These are phyloP conservation scores for Oldenlandia corymbosa DNA, from an alignment of 257 asterid genomes.

Conservation along the genomic window DNA sequence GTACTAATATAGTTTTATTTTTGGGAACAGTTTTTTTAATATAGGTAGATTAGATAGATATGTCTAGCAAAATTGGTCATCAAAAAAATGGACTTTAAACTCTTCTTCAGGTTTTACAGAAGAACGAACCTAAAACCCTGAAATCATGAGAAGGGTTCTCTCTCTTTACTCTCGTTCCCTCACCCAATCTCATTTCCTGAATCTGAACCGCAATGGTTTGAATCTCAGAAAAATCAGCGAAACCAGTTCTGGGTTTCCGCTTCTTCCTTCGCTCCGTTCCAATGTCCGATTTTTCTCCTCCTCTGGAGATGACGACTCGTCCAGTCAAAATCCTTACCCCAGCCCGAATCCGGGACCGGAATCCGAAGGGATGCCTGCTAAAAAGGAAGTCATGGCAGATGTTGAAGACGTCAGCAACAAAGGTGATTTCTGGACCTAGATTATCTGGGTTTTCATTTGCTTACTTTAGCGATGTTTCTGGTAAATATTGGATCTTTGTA, in stretches of 20 bases:
- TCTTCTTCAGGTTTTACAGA: no score
- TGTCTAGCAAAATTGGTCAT: no score
- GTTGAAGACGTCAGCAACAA: constrained; percentile 50
- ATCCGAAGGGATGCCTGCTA: constrained; percentile 15
- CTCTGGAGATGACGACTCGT: constrained; percentile 40
- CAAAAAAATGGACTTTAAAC: no score
- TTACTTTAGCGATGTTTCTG: background rate
- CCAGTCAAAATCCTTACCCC: constrained; percentile 15
- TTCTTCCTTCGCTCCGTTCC: constrained; percentile 21
- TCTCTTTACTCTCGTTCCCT: constrained; percentile 40
- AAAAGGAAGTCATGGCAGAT: constrained; percentile 22
- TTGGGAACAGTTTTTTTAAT: no score
- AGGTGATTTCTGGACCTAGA: constrained; percentile 32
- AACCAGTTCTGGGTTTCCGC: constrained; percentile 16
- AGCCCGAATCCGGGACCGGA: constrained; percentile 25
- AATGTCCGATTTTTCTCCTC: constrained; percentile 48
- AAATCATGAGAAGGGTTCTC: constrained; percentile 57
- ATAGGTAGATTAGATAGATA: no score
- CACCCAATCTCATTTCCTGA: constrained; percentile 24
- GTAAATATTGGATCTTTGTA: background rate
- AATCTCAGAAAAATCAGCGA: constrained; percentile 5
- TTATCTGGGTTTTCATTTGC: background rate
- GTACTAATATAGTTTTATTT: no score
- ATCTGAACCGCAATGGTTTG: constrained; percentile 8
- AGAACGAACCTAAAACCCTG: constrained; percentile 42